phyloP scores from a whole-genome alignment of 208 protist genomes.

The Wallacemonas sp. region DNA sequence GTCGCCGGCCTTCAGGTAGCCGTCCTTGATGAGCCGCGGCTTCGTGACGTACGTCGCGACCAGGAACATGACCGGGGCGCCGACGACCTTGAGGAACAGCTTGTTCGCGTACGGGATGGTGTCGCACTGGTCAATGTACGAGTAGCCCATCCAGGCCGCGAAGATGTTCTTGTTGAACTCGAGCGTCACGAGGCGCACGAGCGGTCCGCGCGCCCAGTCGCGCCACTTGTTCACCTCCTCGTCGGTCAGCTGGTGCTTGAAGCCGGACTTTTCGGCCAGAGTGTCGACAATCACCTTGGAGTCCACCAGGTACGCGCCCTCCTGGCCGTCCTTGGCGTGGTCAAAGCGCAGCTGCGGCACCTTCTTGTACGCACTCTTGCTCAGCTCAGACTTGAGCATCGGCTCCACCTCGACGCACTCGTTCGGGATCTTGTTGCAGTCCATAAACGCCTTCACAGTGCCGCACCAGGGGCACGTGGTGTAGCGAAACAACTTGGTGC shows the following conservation, averaged over 20 bases:
- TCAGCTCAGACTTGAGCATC: slow-evolving; percentile 87
- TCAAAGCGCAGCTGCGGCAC: slow-evolving; percentile 88
- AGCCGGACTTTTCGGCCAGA: slow-evolving; percentile 59
- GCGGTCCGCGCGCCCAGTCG: slow-evolving; percentile 73
- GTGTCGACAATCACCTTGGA: slow-evolving; percentile 81
- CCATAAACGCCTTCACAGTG: slow-evolving; percentile 86
- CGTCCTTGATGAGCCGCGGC: slow-evolving; percentile 69
- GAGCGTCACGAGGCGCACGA: slow-evolving; percentile 83
- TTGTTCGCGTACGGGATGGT: slow-evolving; percentile 89
- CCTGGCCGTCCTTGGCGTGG: slow-evolving; percentile 28
- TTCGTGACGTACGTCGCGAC: slow-evolving; percentile 74
- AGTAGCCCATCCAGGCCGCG: slow-evolving; percentile 80
- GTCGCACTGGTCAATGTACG: slow-evolving; percentile 88
- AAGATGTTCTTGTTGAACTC: slow-evolving; percentile 82
- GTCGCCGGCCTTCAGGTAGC: slow-evolving; percentile 59
- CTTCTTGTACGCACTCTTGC: slow-evolving; percentile 82
- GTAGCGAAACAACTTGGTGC: slow-evolving; percentile 77
- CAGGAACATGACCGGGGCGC: slow-evolving; percentile 90
- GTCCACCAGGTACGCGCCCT: slow-evolving; percentile 76
- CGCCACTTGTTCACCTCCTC: slow-evolving; percentile 76
- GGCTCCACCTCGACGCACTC: slow-evolving; percentile 89
- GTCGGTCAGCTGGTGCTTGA: slow-evolving; percentile 63
- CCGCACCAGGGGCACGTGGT: slow-evolving; percentile 92
- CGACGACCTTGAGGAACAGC: slow-evolving; percentile 87
- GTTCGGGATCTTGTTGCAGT: slow-evolving; percentile 77